Conservation (phyloP, 495 filamentous ascomycete species). For the Penicillium macrosclerotiorum region DNA sequence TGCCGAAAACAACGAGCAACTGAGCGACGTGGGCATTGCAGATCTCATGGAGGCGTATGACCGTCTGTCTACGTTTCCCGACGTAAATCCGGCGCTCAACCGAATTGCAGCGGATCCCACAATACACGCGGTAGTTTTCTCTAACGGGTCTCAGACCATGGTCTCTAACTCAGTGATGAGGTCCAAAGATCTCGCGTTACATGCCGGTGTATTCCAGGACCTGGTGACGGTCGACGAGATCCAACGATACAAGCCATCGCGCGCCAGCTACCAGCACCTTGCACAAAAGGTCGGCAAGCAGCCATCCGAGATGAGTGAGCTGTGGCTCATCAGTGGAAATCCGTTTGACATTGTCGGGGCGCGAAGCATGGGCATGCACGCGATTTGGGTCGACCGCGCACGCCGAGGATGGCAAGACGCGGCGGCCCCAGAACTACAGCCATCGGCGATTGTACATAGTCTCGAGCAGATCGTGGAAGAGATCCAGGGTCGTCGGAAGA, state of each 20-base stretch:
- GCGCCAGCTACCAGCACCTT: constrained; percentile 61
- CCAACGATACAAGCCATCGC: constrained; percentile 66
- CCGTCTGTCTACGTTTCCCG: constrained; percentile 65
- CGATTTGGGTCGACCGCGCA: constrained; percentile 67
- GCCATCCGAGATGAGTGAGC: constrained; percentile 43
- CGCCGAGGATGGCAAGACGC: constrained; percentile 43
- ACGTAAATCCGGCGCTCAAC: constrained; percentile 55
- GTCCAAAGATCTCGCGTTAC: constrained; percentile 54
- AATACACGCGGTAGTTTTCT: constrained; percentile 65
- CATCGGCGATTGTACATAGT: constrained; percentile 29
- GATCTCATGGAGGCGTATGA: constrained; percentile 66
- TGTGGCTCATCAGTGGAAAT: constrained; percentile 77
- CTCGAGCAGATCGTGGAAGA: constrained; percentile 29
- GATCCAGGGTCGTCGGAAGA: constrained; percentile 15
- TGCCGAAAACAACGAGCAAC: constrained; percentile 46
- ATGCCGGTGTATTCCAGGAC: constrained; percentile 49
- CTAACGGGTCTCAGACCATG: constrained; percentile 69
- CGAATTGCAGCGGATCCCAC: constrained; percentile 34
- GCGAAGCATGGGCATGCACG: constrained; percentile 48
- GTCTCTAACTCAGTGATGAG: constrained; percentile 56
- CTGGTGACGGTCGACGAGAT: constrained; percentile 62
- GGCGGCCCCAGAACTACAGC: constrained; percentile 22
- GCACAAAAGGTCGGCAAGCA: constrained; percentile 49
- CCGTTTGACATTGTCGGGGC: constrained; percentile 72
- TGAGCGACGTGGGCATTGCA: constrained; percentile 41